These are phyloP conservation scores for Ampelocalamus luodianensis DNA, from an alignment of 176 grass and related monocot genomes.

Conservation along the genomic window DNA sequence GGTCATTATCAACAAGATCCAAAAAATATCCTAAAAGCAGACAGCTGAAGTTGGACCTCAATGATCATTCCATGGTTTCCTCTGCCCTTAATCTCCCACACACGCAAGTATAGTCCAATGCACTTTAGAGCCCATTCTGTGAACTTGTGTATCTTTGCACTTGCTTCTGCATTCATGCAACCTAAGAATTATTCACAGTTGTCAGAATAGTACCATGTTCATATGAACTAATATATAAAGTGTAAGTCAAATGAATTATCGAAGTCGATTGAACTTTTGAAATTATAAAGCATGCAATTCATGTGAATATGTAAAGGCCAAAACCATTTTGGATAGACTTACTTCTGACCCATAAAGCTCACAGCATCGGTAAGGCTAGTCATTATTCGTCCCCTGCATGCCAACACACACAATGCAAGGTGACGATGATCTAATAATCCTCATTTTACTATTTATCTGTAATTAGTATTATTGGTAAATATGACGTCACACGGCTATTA, in stretches of 20 bases:
- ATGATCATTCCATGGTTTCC: constrained; percentile 70
- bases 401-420: constrained; percentile 87
- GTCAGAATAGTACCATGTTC: neutral
- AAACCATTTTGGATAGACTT: constrained; percentile 10
- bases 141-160: constrained; percentile 89
- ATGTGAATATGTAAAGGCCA: constrained; percentile 23
- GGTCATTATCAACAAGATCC: constrained; percentile 83
- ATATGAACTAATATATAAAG: neutral
- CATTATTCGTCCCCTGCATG: constrained; percentile 75
- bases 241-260: constrained; percentile 14
- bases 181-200: constrained; percentile 41
- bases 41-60: constrained; percentile 84
- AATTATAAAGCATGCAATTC: constrained; percentile 14
- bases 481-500: too few relatives aligned
- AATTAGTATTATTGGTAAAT: too few relatives aligned
- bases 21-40: constrained; percentile 93
- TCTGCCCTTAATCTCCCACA: constrained; percentile 55
- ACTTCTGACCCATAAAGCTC: constrained; percentile 93
- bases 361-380: constrained; percentile 84
- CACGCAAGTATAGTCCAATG: constrained; percentile 69
- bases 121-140: constrained; percentile 97
- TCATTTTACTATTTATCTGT: too few relatives aligned
- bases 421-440: too few relatives aligned
- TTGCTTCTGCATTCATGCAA: constrained; percentile 88
- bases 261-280: neutral